A percentile compares a stretch with the other conserved stretches of the same genome.
These are phyloP conservation scores for Penicillium crustosum DNA, from an alignment of 2,329 filamentous ascomycete genomes.

Conservation along the genomic window DNA sequence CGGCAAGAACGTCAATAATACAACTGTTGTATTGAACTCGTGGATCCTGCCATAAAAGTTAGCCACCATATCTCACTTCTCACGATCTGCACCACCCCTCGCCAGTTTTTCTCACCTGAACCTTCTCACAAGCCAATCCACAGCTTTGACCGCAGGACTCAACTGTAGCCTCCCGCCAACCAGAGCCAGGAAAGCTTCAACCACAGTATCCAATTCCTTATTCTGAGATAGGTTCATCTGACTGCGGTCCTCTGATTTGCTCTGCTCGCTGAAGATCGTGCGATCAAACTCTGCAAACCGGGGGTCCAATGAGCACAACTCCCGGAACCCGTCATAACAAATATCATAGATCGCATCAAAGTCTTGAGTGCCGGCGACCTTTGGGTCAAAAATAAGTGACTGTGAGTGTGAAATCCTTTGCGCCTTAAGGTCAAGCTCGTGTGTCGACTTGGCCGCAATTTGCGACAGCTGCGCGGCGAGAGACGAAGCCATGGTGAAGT, in stretches of 20 bases:
- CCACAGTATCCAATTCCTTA: conserved; percentile 70
- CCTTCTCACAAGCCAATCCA: conserved; percentile 91
- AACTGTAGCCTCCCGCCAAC: conserved; percentile 74
- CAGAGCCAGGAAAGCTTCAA: conserved; percentile 81
- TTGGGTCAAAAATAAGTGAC: conserved; percentile 88
- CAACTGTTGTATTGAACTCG: conserved; percentile 77
- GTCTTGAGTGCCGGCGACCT: conserved; percentile 80
- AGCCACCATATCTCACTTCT: conserved; percentile 23
- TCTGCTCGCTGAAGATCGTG: conserved; percentile 90
- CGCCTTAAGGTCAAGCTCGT: conserved; percentile 87
- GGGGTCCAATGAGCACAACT: conserved; percentile 81
- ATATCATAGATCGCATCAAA: conserved; percentile 86
- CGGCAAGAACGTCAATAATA: conserved; percentile 85
- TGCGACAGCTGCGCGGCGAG: conserved; percentile 92
- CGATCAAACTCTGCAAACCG: conserved; percentile 73
- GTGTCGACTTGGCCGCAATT: conserved; percentile 85
- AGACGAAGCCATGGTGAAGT: conserved; percentile 69
- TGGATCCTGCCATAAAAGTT: conserved; percentile 64
- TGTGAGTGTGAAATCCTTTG: conserved; percentile 90
- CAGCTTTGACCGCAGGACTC: conserved; percentile 81
- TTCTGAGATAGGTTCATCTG: conserved; percentile 83
- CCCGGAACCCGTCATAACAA: conserved; percentile 85
- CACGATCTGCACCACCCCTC: neutral
- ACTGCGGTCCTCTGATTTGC: conserved; percentile 80
- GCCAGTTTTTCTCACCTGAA: conserved; percentile 64